phyloP scores from a whole-genome alignment of 306 rosid genomes.

The Ziziphus jujuba region DNA sequence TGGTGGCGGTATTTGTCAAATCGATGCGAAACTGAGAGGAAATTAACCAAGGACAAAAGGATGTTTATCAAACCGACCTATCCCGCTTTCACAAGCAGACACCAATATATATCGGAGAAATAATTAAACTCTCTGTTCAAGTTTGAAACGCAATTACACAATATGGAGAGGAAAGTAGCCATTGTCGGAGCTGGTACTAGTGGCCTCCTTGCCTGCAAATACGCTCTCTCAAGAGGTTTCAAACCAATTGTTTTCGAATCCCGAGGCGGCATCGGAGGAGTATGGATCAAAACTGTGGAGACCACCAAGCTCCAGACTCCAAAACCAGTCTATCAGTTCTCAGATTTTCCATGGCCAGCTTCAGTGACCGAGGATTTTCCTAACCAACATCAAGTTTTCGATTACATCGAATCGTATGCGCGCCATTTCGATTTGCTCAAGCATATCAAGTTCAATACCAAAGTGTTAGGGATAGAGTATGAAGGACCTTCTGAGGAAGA shows the following conservation, averaged over 20 bases:
- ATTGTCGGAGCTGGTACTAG: slow-evolving; percentile 63
- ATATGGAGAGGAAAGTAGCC: slow-evolving; percentile 41
- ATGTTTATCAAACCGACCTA: too few species aligned
- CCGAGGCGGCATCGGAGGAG: slow-evolving; percentile 48
- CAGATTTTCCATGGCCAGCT: slow-evolving; percentile 69
- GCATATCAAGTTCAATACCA: slow-evolving; percentile 47
- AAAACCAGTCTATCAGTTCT: slow-evolving; percentile 44
- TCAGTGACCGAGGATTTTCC: slow-evolving; percentile 48
- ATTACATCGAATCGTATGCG: slow-evolving; percentile 47
- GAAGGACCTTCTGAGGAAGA: slow-evolving; percentile 38
- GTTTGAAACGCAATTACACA: too few species aligned
- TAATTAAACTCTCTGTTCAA: too few species aligned
- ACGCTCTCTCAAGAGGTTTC: slow-evolving; percentile 46
- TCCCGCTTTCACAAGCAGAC: too few species aligned
- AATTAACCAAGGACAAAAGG: too few species aligned
- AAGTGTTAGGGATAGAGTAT: slow-evolving; percentile 37
- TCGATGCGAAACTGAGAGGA: too few species aligned
- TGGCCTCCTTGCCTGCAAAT: slow-evolving; percentile 72
- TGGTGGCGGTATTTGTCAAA: too few species aligned
- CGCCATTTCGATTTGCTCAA: slow-evolving; percentile 42
- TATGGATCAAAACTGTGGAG: slow-evolving; percentile 49
- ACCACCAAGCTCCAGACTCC: slow-evolving; percentile 63
- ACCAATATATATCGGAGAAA: too few species aligned
- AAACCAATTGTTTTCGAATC: slow-evolving; percentile 55
- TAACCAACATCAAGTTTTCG: slow-evolving; percentile 28